Evolutionary conservation across 148 eudicot genomes (phyloP).

Genomic region (Cornus controversa): DNA sequence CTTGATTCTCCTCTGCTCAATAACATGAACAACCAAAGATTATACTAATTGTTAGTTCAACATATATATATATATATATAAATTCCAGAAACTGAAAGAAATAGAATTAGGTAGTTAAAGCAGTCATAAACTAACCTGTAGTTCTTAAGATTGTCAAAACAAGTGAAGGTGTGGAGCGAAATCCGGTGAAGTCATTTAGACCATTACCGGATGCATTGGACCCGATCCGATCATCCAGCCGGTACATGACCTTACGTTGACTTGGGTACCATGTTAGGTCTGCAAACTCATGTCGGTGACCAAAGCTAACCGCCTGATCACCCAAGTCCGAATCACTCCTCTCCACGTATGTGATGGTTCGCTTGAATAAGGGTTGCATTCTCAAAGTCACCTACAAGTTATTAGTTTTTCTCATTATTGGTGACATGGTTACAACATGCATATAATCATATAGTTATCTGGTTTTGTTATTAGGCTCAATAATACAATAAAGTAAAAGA

Average conservation of each 20-base stretch:
- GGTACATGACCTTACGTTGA: slow-evolving; percentile 42
- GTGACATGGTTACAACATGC: no score
- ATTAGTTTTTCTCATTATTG: not conserved
- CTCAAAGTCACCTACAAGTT: slow-evolving; percentile 53
- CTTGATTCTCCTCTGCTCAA: slow-evolving; percentile 54
- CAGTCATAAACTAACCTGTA: slow-evolving; percentile 26
- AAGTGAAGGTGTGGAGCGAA: slow-evolving; percentile 42
- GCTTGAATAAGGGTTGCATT: slow-evolving; percentile 62
- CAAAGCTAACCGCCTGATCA: slow-evolving; percentile 44
- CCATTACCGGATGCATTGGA: slow-evolving; percentile 45
- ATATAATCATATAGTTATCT: no score
- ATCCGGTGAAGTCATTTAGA: slow-evolving; percentile 40
- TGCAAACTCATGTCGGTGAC: slow-evolving; percentile 60
- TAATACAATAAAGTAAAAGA: no score
- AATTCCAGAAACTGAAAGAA: not conserved
- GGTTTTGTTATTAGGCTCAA: no score
- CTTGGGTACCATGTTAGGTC: slow-evolving; percentile 75
- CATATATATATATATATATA: not conserved
- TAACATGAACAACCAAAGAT: not conserved
- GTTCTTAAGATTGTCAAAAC: slow-evolving; percentile 34
- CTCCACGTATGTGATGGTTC: slow-evolving; percentile 38
- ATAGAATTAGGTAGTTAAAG: not conserved
- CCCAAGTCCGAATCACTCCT: slow-evolving; percentile 47
- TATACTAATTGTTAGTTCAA: not conserved
- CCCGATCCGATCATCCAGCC: slow-evolving; percentile 63